These are phyloP conservation scores for Microascus cirrosus DNA, from an alignment of 2,329 filamentous ascomycete species.

Conservation along the genomic window DNA sequence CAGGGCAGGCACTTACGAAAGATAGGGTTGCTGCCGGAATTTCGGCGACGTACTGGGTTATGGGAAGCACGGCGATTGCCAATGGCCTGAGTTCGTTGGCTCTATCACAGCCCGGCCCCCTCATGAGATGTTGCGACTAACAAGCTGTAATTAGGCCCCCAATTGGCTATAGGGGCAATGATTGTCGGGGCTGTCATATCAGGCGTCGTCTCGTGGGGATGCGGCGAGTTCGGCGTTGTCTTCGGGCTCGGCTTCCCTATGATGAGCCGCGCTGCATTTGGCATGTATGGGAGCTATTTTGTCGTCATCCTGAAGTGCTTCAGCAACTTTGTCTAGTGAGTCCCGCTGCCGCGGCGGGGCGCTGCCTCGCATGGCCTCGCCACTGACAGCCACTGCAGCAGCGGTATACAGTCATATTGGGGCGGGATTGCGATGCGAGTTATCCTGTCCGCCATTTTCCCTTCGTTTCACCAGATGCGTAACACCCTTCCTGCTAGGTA, in stretches of 20 bases:
- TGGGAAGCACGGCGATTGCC: slow-evolving; percentile 11
- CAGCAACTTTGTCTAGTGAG: slow-evolving; percentile 12
- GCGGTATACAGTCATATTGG: background rate
- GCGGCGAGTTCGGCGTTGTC: slow-evolving; percentile 10
- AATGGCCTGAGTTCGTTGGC: slow-evolving; percentile 11
- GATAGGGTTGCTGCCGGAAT: background rate
- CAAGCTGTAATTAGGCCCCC: too few relatives aligned
- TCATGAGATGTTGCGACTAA: too few relatives aligned
- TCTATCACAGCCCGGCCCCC: too few relatives aligned
- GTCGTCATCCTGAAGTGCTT: slow-evolving; percentile 14
- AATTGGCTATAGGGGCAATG: slow-evolving; percentile 10
- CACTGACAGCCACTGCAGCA: background rate
- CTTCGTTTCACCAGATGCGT: slow-evolving; percentile 19
- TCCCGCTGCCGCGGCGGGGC: background rate
- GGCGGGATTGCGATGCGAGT: slow-evolving; percentile 21
- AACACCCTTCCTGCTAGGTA: slow-evolving; percentile 18
- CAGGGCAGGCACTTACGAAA: background rate
- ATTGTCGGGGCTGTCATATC: slow-evolving; percentile 10
- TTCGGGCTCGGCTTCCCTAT: slow-evolving; percentile 16
- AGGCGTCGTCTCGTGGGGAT: slow-evolving; percentile 10
- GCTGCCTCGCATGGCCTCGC: background rate
- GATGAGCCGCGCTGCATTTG: slow-evolving; percentile 15
- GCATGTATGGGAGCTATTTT: slow-evolving; percentile 16
- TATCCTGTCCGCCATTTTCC: slow-evolving; percentile 16
- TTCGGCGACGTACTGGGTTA: slow-evolving; percentile 6